Evolutionary conservation across 768 basidiomycete genomes (phyloP), one percentile per base, ranked within the genome.

Genomic region (Asterophora lycoperdoides): DNA sequence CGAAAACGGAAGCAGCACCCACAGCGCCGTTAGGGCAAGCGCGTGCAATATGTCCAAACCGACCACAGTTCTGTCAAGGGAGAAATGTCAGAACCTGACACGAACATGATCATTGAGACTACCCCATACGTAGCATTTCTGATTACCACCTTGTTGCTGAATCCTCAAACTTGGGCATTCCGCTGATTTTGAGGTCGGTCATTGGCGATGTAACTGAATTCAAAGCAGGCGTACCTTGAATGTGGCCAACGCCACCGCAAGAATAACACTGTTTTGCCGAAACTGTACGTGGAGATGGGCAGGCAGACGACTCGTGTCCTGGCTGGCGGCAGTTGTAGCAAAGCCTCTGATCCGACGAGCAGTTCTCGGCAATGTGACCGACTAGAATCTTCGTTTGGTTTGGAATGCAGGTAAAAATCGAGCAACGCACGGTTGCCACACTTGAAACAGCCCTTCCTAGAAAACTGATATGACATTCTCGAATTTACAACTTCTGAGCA

Each of bases 261-360:
- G 86, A 86, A 66, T 93, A 95, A 65, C 93, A 95, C 67, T 94
- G 90, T 69, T 92, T 93, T 26, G 86, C 81, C 42, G 87, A 78
- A 38, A 85, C 86, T 34, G 82, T 85, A 53, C 89, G 80, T 33
- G 92, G 91, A 56, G 82, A 81, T 34, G 90, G 86, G 65, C 93
- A 94, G 47, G 86, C 82, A 47, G 88, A 84, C 15, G 88, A 91
- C 68, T 94, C 92, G 59, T 94, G 93, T 34, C 93, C 93, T n/a
- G 91, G 87, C 64, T 93, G 88, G 56, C 89, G 84, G 67, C 93
- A 95, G 65, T 94, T 95, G 72, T 93, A 95, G 71, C 93, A 95
- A 51, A 95, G 79, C 59, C 90, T 82, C 65, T 89, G 82, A 60
- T 88, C 87, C 55, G 89, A 89, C 39, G 89, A 79, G 65, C 92